Evolutionary conservation across 1,284 basidiomycete species (phyloP), one percentile per base, ranked within the genome.

Genomic region (Ustilago cynodontis): DNA sequence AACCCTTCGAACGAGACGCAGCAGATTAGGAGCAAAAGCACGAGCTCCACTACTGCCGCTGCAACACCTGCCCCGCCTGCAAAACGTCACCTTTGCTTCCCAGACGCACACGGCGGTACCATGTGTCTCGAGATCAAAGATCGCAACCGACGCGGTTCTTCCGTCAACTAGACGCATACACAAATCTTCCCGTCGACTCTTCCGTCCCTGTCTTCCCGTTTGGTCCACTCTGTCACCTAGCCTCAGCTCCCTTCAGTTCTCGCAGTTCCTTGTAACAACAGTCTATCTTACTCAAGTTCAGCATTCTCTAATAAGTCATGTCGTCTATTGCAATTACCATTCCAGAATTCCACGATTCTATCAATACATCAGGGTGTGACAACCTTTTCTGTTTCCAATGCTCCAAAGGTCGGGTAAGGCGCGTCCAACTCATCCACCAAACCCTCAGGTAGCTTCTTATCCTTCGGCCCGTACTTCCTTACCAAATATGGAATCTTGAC

Each of bases 51-150:
- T 50, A 9, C 41, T 6, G n/a, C 41, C n/a, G 41, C 41, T 20
- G 7, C 41, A 43, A 22, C 41, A 43, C 41, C 41, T n/a, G 41
- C 41, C 20, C 41, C 41, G n/a, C 41, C 20, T 11, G 41, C 41
- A 16, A 77, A 68, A 53, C 61, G 71, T 10, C 75, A 77, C 56
- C 53, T 73, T 11, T 77, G 75, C 54, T 70, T 77, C 59, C 75
- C 75, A 2, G 75, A 77, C 33, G 75, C 71, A 4, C 70, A 70
- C 64, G 75, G 75, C 3, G 75, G 75, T 2, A 74, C 75, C 16
- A 65, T 77, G 50, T 77, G 75, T 53, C 35, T 73, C 49, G 75
- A 77, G 39, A 45, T 64, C 61, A 71, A 71, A 43, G 75, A 71
- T 43, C 63, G 71, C 22, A 64, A 41, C 22, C 71, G 75, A 41